Conservation (phyloP, 306 rosid species). For the Betula pendula region DNA sequence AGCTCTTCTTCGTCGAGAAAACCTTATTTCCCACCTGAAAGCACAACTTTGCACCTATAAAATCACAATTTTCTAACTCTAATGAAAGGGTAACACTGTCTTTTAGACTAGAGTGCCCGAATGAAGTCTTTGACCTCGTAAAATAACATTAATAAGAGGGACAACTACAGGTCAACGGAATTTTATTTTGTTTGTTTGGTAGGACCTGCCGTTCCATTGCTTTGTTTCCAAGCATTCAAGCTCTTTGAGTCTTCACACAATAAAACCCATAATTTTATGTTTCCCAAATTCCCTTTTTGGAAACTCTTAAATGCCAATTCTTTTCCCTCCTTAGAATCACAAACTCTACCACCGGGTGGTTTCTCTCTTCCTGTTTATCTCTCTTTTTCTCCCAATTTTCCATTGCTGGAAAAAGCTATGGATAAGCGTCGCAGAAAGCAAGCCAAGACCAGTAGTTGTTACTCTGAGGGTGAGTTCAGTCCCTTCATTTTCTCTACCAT, state of each 20-base stretch:
- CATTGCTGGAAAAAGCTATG: slow-evolving; percentile 20
- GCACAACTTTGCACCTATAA: not conserved
- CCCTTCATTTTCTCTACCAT: not conserved
- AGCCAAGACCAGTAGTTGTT: slow-evolving; percentile 26
- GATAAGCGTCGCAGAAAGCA: slow-evolving; percentile 43
- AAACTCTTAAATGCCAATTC: slow-evolving; percentile 25
- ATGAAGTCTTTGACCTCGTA: not conserved
- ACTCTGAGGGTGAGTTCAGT: slow-evolving; percentile 38
- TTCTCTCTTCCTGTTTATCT: not conserved
- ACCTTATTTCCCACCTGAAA: not conserved
- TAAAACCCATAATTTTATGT: not conserved
- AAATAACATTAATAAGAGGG: not conserved
- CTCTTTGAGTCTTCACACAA: slow-evolving; percentile 23
- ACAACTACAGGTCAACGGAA: slow-evolving; percentile 47
- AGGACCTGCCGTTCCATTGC: slow-evolving; percentile 39
- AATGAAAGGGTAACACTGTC: slow-evolving; percentile 11
- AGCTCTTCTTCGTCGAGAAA: no score
- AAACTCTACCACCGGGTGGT: not conserved
- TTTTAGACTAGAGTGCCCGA: not conserved
- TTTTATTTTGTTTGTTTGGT: slow-evolving; percentile 42
- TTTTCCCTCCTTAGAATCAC: not conserved
- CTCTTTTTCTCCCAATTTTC: not conserved
- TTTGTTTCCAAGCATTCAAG: slow-evolving; percentile 2
- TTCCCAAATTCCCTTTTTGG: slow-evolving; percentile 1
- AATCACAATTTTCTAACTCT: not conserved